Conservation (phyloP, 768 basidiomycete species). For the Termitomyces sp. region DNA sequence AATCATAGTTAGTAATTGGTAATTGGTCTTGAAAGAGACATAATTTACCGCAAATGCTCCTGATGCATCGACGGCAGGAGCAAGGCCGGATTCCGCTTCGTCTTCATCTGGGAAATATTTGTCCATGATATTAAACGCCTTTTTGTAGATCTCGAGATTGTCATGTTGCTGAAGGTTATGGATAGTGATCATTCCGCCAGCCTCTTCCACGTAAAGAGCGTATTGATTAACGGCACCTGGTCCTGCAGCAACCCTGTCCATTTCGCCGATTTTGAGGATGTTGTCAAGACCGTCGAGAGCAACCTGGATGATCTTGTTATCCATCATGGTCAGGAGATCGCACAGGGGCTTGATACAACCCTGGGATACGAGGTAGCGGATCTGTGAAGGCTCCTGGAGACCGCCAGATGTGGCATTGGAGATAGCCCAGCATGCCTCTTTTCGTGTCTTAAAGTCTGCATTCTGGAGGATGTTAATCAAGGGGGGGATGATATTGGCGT, state of each 20-base stretch:
- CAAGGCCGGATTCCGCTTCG: conserved; percentile 82
- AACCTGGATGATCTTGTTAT: conserved; percentile 99
- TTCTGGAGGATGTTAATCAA: conserved; percentile 97
- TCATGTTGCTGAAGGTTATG: conserved; percentile 99
- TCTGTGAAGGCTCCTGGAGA: conserved; percentile 93
- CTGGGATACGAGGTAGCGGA: conserved; percentile 95
- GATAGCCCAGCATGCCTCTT: conserved; percentile 99
- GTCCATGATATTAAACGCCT: conserved; percentile 98
- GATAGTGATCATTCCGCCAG: conserved; percentile 97
- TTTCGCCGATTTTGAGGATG: conserved; percentile 95
- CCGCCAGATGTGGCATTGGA: conserved; percentile 99
- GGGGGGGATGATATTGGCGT: conserved; percentile 97
- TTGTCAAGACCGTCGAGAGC: conserved; percentile 98
- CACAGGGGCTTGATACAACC: conserved; percentile 99
- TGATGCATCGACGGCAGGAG: conserved; percentile 69
- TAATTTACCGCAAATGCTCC: conserved; percentile 71
- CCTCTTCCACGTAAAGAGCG: conserved; percentile 93
- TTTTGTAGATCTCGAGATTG: conserved; percentile 99
- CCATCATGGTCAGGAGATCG: conserved; percentile 95
- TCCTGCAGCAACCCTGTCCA: conserved; percentile 81
- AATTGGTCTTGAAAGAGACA: conserved; percentile 7
- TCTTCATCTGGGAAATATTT: conserved; percentile 99
- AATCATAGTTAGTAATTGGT: conserved; percentile 8
- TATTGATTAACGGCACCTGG: conserved; percentile 89
- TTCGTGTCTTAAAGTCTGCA: conserved; percentile 99